Conservation (phyloP, 108 stramenopile species). For the Schizochytrium sp. region DNA sequence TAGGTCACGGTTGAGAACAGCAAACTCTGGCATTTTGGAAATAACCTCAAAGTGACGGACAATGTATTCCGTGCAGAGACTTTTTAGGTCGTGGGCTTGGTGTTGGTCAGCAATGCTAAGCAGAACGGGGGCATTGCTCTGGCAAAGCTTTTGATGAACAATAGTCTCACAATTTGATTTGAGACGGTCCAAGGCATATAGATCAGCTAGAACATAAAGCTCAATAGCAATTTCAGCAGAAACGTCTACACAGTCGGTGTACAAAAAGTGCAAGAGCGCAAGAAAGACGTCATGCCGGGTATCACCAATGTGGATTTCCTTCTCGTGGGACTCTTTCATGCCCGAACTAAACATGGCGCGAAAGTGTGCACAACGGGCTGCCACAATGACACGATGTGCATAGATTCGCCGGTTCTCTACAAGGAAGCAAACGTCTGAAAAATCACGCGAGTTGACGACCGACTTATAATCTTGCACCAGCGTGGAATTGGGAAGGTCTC, state of each 20-base stretch:
- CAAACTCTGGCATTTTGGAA: conserved; percentile 97
- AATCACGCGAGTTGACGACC: conserved; percentile 85
- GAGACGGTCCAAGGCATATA: conserved; percentile 93
- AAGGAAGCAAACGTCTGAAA: conserved; percentile 92
- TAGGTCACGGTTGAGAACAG: conserved; percentile 93
- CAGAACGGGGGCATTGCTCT: conserved; percentile 94
- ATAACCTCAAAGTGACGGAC: conserved; percentile 92
- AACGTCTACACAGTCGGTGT: conserved; percentile 90
- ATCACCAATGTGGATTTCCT: conserved; percentile 79
- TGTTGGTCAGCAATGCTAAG: conserved; percentile 95
- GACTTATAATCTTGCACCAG: conserved; percentile 84
- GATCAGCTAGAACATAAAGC: conserved; percentile 93
- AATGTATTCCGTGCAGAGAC: conserved; percentile 90
- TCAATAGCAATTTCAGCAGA: conserved; percentile 92
- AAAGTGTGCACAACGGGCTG: conserved; percentile 91
- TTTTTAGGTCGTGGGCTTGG: conserved; percentile 84
- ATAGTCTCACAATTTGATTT: conserved; percentile 95
- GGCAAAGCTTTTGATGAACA: conserved; percentile 87
- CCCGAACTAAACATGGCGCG: conserved; percentile 86
- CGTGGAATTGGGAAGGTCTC: conserved; percentile 84
- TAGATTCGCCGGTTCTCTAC: conserved; percentile 87
- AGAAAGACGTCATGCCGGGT: conserved; percentile 87
- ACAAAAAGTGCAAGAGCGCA: conserved; percentile 89
- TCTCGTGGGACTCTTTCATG: conserved; percentile 86
- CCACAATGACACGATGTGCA: conserved; percentile 91